Evolutionary conservation across 495 filamentous ascomycete genomes (phyloP).

Genomic region (Aspergillus sparsus): DNA sequence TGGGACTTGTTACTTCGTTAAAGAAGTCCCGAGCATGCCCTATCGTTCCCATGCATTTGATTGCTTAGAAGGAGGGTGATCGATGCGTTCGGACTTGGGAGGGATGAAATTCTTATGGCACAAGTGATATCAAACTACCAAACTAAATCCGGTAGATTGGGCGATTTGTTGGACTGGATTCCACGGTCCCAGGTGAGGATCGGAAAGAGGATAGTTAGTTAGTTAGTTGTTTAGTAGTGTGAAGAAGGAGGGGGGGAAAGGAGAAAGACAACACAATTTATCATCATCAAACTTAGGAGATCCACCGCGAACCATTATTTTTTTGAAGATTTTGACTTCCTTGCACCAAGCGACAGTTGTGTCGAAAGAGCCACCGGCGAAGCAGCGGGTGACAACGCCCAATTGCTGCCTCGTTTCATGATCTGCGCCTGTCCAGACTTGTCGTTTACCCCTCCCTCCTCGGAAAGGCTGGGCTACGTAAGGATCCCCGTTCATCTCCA

Average conservation of each 20-base stretch:
- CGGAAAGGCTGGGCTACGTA: slow-evolving; percentile 24
- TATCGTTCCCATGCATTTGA: slow-evolving; percentile 10
- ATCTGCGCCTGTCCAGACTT: slow-evolving; percentile 35
- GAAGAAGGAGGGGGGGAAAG: neutral
- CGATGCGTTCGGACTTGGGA: slow-evolving; percentile 6
- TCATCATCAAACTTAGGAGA: neutral
- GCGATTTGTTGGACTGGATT: neutral
- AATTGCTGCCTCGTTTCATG: slow-evolving; percentile 34
- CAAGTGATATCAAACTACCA: slow-evolving; percentile 11
- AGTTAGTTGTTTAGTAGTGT: neutral
- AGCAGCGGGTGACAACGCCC: slow-evolving; percentile 23
- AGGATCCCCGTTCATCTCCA: slow-evolving; percentile 24
- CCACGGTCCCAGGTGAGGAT: neutral
- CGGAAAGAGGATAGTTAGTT: neutral
- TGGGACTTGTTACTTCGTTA: too few relatives aligned
- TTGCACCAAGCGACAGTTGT: slow-evolving; percentile 7
- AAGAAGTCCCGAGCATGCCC: neutral
- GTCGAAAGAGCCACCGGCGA: slow-evolving; percentile 14
- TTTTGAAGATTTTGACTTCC: neutral
- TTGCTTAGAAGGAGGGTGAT: slow-evolving; percentile 9
- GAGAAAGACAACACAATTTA: neutral
- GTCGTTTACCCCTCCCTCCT: slow-evolving; percentile 30
- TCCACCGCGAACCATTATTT: neutral
- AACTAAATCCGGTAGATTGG: slow-evolving; percentile 4
- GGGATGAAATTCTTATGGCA: slow-evolving; percentile 7